phyloP scores from a whole-genome alignment of 1,139 yeast species.

The Yamadazyma jaroonii region DNA sequence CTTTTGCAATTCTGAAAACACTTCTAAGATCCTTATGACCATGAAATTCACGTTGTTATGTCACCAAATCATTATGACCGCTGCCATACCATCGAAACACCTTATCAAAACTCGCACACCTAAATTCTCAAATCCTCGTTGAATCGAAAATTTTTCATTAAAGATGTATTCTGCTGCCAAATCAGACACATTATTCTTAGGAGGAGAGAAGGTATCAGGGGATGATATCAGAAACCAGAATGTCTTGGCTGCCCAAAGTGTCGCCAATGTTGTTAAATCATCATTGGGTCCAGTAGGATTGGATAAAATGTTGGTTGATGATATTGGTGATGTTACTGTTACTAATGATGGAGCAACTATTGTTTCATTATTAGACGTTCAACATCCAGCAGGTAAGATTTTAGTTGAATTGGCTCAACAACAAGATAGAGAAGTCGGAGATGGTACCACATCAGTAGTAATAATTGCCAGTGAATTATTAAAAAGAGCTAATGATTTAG shows the following conservation, averaged over 20 bases:
- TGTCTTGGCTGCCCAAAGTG: constrained; percentile 93
- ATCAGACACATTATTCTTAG: constrained; percentile 88
- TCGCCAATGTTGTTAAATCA: constrained; percentile 95
- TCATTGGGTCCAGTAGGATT: constrained; percentile 98
- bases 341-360: constrained; percentile 99
- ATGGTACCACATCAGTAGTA: constrained; percentile 96
- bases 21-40: too few relatives aligned
- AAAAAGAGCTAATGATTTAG: constrained; percentile 91
- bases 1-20: too few relatives aligned
- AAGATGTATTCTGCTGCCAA: constrained; percentile 59
- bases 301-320: constrained; percentile 98
- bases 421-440: constrained; percentile 98
- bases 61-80: too few relatives aligned
- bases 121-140: neutral
- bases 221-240: constrained; percentile 96
- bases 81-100: neutral
- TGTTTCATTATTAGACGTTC: constrained; percentile 84
- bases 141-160: constrained; percentile 2
- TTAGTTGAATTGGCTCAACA: constrained; percentile 97
- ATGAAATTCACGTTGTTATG: too few relatives aligned
- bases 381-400: constrained; percentile 98
- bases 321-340: constrained; percentile 97
- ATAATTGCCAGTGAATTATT: constrained; percentile 91
- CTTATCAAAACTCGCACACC: neutral
- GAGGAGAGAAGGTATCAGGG: constrained; percentile 95